These are phyloP conservation scores for Trametes sanguinea DNA, from an alignment of 768 basidiomycete species.

Conservation along the genomic window DNA sequence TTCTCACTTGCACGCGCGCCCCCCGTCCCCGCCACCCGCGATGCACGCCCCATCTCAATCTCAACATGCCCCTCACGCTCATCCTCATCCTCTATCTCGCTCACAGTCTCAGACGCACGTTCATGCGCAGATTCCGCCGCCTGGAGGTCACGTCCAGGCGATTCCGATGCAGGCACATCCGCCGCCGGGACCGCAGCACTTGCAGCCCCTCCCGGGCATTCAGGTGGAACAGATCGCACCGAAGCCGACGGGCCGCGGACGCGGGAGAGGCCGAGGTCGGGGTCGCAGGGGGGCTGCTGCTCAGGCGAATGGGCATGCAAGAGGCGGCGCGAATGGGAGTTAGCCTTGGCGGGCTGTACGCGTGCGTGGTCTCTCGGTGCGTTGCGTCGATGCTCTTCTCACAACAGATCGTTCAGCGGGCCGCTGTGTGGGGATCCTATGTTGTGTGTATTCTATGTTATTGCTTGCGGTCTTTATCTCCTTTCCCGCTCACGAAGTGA, in stretches of 20 bases:
- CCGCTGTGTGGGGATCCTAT: not conserved
- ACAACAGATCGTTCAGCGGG: no score
- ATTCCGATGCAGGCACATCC: not conserved
- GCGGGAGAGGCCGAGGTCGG: conserved; percentile 11
- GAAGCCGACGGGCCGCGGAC: not conserved
- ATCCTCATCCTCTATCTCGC: conserved; percentile 1
- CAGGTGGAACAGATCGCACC: conserved; percentile 4
- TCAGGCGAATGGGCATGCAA: conserved; percentile 10
- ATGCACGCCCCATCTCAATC: not conserved
- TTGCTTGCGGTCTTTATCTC: not conserved
- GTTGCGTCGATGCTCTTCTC: not conserved
- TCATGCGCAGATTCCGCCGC: not conserved
- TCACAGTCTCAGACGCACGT: conserved; percentile 7
- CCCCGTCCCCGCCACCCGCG: not conserved
- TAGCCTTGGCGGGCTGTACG: not conserved
- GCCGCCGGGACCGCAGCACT: not conserved
- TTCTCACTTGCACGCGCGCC: not conserved
- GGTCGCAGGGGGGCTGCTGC: conserved; percentile 7
- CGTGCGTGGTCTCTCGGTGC: not conserved
- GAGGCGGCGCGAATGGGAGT: not conserved
- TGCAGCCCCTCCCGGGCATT: conserved; percentile 7
- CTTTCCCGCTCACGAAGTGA: not conserved
- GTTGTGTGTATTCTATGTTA: not conserved
- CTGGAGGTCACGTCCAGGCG: not conserved
- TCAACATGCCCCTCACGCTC: not conserved